Base-by-base conservation (phyloP, 108 stramenopile genomes). In the Hondaea fermentalgiana region DNA sequence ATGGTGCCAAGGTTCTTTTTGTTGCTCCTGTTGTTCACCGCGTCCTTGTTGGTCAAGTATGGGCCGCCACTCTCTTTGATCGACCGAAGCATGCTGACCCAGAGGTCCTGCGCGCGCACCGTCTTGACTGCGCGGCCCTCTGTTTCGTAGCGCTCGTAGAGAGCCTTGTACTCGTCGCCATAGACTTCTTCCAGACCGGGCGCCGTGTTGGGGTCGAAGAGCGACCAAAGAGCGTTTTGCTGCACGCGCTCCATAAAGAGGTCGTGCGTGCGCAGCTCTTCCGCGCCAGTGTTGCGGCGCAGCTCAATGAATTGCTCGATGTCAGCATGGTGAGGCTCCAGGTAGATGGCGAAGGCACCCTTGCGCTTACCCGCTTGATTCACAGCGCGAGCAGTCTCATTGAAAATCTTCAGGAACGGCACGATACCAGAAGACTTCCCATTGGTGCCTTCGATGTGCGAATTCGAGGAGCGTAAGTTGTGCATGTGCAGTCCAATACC, bases 321-420 rank as follows among this genome's bases (percentile, higher is more conserved):
- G 89, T 99, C 98, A 3, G 97, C 96, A 91, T 99, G 98, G 97
- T 97, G 98, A 14, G 98, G 98, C 90, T 99, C 98, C 3, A 99
- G 60, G 91, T 98, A 99, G 76, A 98, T 91, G 17, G 98, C 98
- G 92, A 99, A 97, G 45, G 97, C 97, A 6, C 98, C 98, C 25
- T 97, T 97, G 59, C 98, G 92, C 90, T 97, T 98, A 12, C 98
- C 98, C 5, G 97, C 98, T 89, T 99, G 98, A 91, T 99, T 96
- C 8, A 99, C 98, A 89, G 98, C 98, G 55, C 98, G 94, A 14
- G 97, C 96, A 42, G 98, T 99, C 45, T 95, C 96, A 93, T 99
- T 97, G 88, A 96, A 99, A 5, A 99, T 97, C 16, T 98, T 95
- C n/a, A 99, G 95, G 98, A 99, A 98, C 21, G 98, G 98, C n/a